Percentiles rank a stretch among this genome's conserved stretches.
These are phyloP conservation scores for Linderniella brevidens DNA, from an alignment of 257 asterid species.

Conservation along the genomic window DNA sequence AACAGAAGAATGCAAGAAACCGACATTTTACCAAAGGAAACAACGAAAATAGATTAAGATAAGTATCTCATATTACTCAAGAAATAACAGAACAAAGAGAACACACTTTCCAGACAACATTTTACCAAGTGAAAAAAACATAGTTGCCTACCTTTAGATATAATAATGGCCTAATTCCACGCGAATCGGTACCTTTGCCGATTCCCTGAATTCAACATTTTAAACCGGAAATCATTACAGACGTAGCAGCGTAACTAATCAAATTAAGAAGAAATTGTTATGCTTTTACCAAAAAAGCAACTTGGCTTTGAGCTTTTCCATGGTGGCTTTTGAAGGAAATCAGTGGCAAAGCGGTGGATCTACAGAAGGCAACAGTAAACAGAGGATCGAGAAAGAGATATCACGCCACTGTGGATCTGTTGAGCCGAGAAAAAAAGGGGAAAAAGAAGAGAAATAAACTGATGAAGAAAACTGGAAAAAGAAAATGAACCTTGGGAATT, in stretches of 20 bases:
- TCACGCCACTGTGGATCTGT: too few relatives aligned
- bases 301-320: conserved; percentile 18
- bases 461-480: background rate
- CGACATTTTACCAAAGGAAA: too few relatives aligned
- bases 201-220: background rate
- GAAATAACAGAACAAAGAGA: too few relatives aligned
- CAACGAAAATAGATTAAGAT: too few relatives aligned
- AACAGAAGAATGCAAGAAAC: too few relatives aligned
- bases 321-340: conserved; percentile 24
- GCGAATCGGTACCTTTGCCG: too few relatives aligned
- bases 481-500: conserved; percentile 38
- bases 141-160: too few relatives aligned
- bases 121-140: too few relatives aligned
- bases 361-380: conserved; percentile 14
- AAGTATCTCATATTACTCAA: too few relatives aligned
- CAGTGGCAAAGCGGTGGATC: conserved; percentile 50
- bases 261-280: background rate
- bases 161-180: too few relatives aligned
- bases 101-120: too few relatives aligned
- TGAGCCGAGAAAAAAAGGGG: too few relatives aligned
- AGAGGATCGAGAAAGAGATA: background rate
- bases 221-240: background rate
- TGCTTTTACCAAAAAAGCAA: conserved; percentile 30
- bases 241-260: background rate
- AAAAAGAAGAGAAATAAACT: background rate